These are phyloP conservation scores for Francoa sonchifolia DNA, from an alignment of 441 rosid genomes.

Conservation along the genomic window DNA sequence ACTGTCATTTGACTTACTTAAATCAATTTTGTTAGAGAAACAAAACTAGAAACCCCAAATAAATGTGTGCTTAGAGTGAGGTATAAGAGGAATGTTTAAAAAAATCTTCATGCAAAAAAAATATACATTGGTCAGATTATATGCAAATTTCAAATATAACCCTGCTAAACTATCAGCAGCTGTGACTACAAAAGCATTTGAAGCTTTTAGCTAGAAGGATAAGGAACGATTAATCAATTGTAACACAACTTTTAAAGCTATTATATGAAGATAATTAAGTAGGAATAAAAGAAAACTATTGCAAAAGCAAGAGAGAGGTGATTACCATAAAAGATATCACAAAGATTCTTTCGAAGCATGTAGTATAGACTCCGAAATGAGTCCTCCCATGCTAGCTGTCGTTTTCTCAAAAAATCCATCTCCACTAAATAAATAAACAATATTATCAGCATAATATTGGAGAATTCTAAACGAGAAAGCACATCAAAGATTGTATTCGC, in stretches of 20 bases:
- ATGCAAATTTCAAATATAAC: no score
- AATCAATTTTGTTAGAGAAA: no score
- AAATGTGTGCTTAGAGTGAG: no score
- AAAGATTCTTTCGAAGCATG: conserved; percentile 64
- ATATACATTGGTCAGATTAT: background rate
- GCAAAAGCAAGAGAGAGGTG: background rate
- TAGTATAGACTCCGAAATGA: conserved; percentile 82
- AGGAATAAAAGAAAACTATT: background rate
- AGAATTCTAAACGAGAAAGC: conserved; percentile 7
- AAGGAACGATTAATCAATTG: no score
- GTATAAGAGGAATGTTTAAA: no score
- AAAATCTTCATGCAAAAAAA: no score
- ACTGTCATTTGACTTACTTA: no score
- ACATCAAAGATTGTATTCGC: background rate
- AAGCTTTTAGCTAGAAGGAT: no score
- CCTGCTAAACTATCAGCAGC: no score
- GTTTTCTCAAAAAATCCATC: conserved; percentile 53
- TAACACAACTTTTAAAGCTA: no score
- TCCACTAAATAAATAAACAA: conserved; percentile 32
- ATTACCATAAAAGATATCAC: conserved; percentile 72
- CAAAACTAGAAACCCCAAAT: no score
- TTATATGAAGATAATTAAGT: background rate
- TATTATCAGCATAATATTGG: conserved; percentile 7
- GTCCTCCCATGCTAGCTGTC: conserved; percentile 77
- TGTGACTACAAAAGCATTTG: no score